Conservation (phyloP, 148 eudicot species). For the Rhododendron simsii region DNA sequence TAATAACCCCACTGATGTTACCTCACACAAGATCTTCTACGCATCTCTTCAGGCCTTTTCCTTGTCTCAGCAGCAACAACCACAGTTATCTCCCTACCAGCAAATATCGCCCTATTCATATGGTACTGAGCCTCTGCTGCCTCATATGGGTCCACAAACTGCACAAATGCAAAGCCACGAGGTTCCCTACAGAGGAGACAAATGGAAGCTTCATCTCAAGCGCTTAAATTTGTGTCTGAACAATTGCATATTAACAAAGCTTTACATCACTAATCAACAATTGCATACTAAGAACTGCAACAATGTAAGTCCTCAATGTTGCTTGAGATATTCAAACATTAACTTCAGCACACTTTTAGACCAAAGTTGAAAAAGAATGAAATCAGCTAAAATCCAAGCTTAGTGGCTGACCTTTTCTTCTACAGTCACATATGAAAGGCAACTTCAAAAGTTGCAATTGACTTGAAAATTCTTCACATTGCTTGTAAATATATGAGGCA, state of each 20-base stretch:
- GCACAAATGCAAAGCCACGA: conserved; percentile 84
- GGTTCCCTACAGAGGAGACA: conserved; percentile 50
- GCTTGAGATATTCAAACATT: conserved; percentile 24
- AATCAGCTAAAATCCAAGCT: conserved; percentile 36
- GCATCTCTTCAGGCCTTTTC: conserved; percentile 78
- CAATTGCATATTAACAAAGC: background rate
- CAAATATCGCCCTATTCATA: conserved; percentile 66
- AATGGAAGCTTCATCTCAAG: conserved; percentile 7
- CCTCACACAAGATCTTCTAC: conserved; percentile 51
- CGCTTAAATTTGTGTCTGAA: conserved; percentile 6
- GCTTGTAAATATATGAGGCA: conserved; percentile 34
- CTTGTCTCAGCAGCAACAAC: conserved; percentile 68
- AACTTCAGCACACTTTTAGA: conserved; percentile 31
- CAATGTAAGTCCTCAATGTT: conserved; percentile 21
- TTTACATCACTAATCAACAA: background rate
- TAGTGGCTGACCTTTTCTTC: conserved; percentile 54
- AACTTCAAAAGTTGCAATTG: conserved; percentile 56
- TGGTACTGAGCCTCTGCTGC: conserved; percentile 71
- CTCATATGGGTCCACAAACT: conserved; percentile 63
- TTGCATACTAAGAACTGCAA: conserved; percentile 10
- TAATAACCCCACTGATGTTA: conserved; percentile 9
- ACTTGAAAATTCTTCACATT: conserved; percentile 42
- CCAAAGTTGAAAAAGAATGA: conserved; percentile 18
- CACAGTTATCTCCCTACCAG: conserved; percentile 70
- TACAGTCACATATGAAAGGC: conserved; percentile 44